These are phyloP conservation scores for Selaginella tamariscina DNA, from an alignment of 75 land plant genomes.

Conservation along the genomic window DNA sequence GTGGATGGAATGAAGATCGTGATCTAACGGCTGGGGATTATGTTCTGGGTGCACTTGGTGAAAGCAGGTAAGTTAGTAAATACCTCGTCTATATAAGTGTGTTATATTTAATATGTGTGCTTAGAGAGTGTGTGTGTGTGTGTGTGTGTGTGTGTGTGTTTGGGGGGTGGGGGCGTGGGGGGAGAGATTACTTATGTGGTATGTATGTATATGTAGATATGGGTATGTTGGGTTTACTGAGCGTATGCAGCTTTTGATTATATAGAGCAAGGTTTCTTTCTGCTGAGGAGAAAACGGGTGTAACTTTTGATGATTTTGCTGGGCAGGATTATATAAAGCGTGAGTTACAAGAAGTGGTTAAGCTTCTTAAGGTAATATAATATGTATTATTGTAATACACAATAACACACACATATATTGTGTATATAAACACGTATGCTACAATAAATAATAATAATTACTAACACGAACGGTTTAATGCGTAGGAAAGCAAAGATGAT, in stretches of 20 bases:
- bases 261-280: constrained; percentile 86
- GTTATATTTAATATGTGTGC: neutral
- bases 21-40: neutral
- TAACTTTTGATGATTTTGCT: constrained; percentile 98
- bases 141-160: neutral
- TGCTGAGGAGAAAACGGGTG: constrained; percentile 93
- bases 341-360: constrained; percentile 89
- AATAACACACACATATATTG: too few relatives aligned
- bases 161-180: neutral
- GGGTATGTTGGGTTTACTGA: neutral
- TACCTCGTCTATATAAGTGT: neutral
- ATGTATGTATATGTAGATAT: neutral
- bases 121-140: neutral
- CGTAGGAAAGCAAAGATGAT: constrained; percentile 58
- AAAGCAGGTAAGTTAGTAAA: constrained; percentile 52
- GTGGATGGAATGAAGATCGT: neutral
- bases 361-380: constrained; percentile 69
- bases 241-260: neutral
- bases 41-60: constrained; percentile 60
- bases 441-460: too few relatives aligned
- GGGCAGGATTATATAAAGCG: constrained; percentile 95
- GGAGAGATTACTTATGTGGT: neutral
- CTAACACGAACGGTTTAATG: too few relatives aligned
- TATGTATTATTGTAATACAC: too few relatives aligned
- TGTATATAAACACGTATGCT: too few relatives aligned